Base-by-base conservation (phyloP, 805 yeast species). In the Sungouiozyma intestinalis region DNA sequence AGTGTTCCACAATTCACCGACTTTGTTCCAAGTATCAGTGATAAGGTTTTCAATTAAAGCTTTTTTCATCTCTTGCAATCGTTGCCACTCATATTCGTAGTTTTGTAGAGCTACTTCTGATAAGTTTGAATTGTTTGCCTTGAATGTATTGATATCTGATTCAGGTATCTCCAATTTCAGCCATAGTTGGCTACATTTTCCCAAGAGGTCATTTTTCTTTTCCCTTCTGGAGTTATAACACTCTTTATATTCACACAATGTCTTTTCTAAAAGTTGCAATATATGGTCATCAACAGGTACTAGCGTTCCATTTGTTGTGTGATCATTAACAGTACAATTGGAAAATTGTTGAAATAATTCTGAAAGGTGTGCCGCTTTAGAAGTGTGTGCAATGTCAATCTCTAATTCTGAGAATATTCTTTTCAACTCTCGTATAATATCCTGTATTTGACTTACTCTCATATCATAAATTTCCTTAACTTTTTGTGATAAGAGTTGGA, bases 1-100 rank as follows among this genome's bases (percentile, higher is more conserved):
- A 7, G 67, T 60, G 31, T 70, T 65, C 88, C 95, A 87, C 9
- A 74, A 62, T 3, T 67, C 71, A 34, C 68, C 69, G 9, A 88
- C 80, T 43, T 75, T 74, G 2, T 54, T 52, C 57, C 90, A 69
- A 2, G 82, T 68, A 37, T 77, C 82, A 4, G 65, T 54, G 11
- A 88, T 81, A 45, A 88, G 79, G 16, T 75, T 74, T 40, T 82
- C 79, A 16, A 88, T 75, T 48, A 74, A 73, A 43, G 75, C 71
- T 21, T 77, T 72, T 50, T 90, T 77, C 59, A 77, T 74, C 20
- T 66, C 62, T 38, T 73, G 70, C 20, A 88, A 66, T 42, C 83
- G 69, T 15, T 67, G 67, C 40, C 81, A 56, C 50, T 86, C 87
- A 20, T 49, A 47, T 40, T 74, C 69, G 45, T 79, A 74, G 18